Percentiles rank a stretch among this genome's conserved stretches.
These are phyloP conservation scores for Ogataea minuta DNA, from an alignment of 805 yeast genomes.

Conservation along the genomic window DNA sequence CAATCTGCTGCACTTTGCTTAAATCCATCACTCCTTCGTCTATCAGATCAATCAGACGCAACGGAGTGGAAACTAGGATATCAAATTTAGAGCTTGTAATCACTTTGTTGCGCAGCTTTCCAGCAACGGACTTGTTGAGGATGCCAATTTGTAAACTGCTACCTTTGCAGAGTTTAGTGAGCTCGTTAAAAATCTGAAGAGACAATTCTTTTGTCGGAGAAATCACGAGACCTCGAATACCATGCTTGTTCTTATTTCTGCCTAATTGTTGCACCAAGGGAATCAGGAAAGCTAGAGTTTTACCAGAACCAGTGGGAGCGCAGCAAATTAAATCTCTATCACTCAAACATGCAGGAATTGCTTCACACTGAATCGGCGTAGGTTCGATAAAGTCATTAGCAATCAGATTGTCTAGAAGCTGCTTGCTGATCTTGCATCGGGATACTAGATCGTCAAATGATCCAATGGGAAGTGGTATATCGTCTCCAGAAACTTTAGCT, in stretches of 20 bases:
- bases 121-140: constrained; percentile 68
- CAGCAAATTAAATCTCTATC: constrained; percentile 83
- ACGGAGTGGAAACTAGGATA: constrained; percentile 82
- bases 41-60: constrained; percentile 78
- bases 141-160: constrained; percentile 58
- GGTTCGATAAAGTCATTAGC: constrained; percentile 77
- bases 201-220: constrained; percentile 97
- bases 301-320: constrained; percentile 99
- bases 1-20: constrained; percentile 63
- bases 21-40: constrained; percentile 60
- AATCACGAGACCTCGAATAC: constrained; percentile 72
- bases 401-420: constrained; percentile 59
- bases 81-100: constrained; percentile 67
- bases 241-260: constrained; percentile 36
- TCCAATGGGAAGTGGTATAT: constrained; percentile 87
- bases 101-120: constrained; percentile 61
- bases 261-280: constrained; percentile 65
- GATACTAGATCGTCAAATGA: constrained; percentile 77
- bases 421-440: constrained; percentile 63
- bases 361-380: constrained; percentile 90
- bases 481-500: constrained; percentile 77
- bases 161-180: constrained; percentile 56
- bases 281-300: constrained; percentile 83
- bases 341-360: constrained; percentile 70
- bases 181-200: constrained; percentile 72